Base-by-base conservation (phyloP, 202 grass and related monocot genomes). In the Miscanthus sacchariflorus region DNA sequence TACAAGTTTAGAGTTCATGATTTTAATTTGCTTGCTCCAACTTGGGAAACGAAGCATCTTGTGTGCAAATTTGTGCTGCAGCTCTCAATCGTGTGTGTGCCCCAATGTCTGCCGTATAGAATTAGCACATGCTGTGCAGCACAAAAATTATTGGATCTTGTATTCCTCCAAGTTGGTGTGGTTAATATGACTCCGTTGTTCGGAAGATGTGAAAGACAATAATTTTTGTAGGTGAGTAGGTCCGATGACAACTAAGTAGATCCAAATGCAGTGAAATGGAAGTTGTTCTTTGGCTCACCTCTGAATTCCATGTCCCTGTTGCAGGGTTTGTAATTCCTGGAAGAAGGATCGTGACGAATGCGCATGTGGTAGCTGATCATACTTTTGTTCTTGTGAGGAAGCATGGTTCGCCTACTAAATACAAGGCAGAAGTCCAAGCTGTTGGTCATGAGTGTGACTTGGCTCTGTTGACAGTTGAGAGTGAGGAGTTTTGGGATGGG, bases 341-440 rank as follows among this genome's bases (percentile, higher is more conserved):
- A 42, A 85, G 63, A 70, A 87, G 91, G 75, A 96, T 99, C 6
- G 12, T 99, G 46, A 99, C 96, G 5, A 99, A 99, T 90, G 96
- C 96, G 2, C 96, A 99, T 87, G 96, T 99, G 67, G 84, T 99
- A 56, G 94, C 96, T 77, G 96, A 99, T 90, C 92, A 95, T 67
- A 99, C 96, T 17, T 99, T 96, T 93, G 96, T 96, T 90, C 91
- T 96, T 40, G 94, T 99, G 83, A 95, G 96, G 78, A 99, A 99
- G 79, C 96, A 99, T 84, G 96, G 96, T 50, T 99, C 96, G 1
- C 94, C 96, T 73, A 92, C 96, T 36, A 99, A 96, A 80, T 99
- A 96, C 76, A 99, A 88, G 84, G 96, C 96, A 5, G 94, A 96
- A 90, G 92, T 96, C 78, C 89, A 92, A 84, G 94, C 96, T 23